phyloP scores from a whole-genome alignment of 371 early-diverging fungal genomes.

The Haplosporangium sp. region DNA sequence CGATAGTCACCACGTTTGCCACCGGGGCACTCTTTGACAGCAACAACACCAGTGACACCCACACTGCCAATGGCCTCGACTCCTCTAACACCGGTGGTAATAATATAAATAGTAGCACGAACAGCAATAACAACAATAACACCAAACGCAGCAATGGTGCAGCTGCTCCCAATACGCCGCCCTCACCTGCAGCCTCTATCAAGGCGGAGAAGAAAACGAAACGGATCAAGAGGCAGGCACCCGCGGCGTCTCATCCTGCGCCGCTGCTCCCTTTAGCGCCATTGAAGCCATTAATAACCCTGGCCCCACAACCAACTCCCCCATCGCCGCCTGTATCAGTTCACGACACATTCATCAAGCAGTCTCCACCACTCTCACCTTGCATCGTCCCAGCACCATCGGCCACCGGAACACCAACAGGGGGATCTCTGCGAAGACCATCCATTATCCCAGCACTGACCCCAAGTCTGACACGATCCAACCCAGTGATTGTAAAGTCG shows the following conservation, averaged over 20 bases:
- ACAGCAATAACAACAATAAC: background rate
- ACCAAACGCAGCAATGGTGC: background rate
- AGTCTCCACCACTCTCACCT: slow-evolving; percentile 48
- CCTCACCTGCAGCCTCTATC: slow-evolving; percentile 35
- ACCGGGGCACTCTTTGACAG: slow-evolving; percentile 1
- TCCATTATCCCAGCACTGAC: slow-evolving; percentile 48
- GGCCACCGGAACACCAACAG: background rate
- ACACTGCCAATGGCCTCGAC: background rate
- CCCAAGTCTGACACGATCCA: slow-evolving; percentile 32
- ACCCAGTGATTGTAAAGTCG: slow-evolving; percentile 46
- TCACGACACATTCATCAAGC: slow-evolving; percentile 44
- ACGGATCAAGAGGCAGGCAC: slow-evolving; percentile 33
- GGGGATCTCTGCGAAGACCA: slow-evolving; percentile 21
- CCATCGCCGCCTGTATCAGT: slow-evolving; percentile 50
- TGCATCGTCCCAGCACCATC: slow-evolving; percentile 21
- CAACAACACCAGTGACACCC: background rate
- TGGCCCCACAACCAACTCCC: slow-evolving; percentile 41
- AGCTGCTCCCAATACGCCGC: slow-evolving; percentile 25
- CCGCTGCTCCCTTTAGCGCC: slow-evolving; percentile 36
- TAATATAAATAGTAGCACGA: too few species aligned
- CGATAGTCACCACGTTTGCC: slow-evolving; percentile 18
- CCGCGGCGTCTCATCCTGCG: slow-evolving; percentile 21
- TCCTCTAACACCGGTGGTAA: background rate
- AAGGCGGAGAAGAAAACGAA: slow-evolving; percentile 27
- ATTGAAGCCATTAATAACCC: slow-evolving; percentile 17